Conservation (phyloP, 805 yeast genomes). For the Kodamaea restingae region DNA sequence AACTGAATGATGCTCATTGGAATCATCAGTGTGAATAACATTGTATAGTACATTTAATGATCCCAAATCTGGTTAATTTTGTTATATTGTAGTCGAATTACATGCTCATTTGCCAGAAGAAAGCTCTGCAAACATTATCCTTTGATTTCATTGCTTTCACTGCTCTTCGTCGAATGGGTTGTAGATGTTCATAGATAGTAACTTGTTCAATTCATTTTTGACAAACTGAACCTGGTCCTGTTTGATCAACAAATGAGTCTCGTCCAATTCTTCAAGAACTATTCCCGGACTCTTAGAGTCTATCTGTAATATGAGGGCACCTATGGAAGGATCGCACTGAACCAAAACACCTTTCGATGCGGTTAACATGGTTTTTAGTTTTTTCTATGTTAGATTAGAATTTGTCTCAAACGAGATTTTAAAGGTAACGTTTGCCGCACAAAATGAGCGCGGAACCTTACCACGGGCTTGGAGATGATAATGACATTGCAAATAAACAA, state of each 20-base stretch:
- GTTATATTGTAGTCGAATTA: no score
- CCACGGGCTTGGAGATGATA: no score
- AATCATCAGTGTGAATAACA: no score
- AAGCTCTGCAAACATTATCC: no score
- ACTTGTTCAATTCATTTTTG: conserved; percentile 69
- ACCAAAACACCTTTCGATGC: conserved; percentile 43
- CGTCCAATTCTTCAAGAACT: conserved; percentile 74
- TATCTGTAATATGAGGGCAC: conserved; percentile 77
- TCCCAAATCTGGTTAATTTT: no score
- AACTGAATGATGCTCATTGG: background rate
- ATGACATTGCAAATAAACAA: no score
- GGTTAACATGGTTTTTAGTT: conserved; percentile 30
- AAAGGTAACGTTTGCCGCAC: background rate
- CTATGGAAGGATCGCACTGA: conserved; percentile 84
- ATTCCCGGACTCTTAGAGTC: conserved; percentile 77
- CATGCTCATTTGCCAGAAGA: no score
- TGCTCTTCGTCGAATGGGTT: conserved; percentile 68
- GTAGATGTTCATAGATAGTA: conserved; percentile 79
- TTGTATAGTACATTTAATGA: background rate
- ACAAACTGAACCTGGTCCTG: conserved; percentile 71
- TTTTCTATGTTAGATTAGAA: background rate
- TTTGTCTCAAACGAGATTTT: background rate
- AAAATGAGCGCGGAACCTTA: background rate
- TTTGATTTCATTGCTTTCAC: no score
- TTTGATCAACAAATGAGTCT: conserved; percentile 81